phyloP scores from a whole-genome alignment of 192 early-diverging fungal species.

The Linnemannia zychae region DNA sequence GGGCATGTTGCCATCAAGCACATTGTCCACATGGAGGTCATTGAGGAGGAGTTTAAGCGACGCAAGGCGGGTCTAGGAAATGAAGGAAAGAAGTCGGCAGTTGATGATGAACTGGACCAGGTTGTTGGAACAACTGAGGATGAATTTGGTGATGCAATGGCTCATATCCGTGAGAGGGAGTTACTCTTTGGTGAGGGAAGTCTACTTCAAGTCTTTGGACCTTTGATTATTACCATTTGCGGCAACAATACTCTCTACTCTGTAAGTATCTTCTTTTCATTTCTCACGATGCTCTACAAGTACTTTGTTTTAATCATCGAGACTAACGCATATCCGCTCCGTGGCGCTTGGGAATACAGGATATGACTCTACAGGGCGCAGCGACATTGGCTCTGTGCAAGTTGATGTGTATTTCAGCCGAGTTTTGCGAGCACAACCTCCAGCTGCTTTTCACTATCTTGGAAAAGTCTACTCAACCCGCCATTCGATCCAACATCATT shows the following conservation, averaged over 20 bases:
- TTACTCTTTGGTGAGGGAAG: slow-evolving; percentile 85
- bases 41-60: slow-evolving; percentile 95
- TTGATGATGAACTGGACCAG: slow-evolving; percentile 92
- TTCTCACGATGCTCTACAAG: background rate
- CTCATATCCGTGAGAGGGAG: slow-evolving; percentile 91
- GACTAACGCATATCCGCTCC: too few species aligned
- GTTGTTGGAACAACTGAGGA: slow-evolving; percentile 95
- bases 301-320: too few species aligned
- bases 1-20: slow-evolving; percentile 98
- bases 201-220: slow-evolving; percentile 85
- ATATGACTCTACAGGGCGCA: slow-evolving; percentile 89
- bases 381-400: slow-evolving; percentile 92
- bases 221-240: slow-evolving; percentile 87
- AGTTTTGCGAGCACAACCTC: slow-evolving; percentile 95
- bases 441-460: slow-evolving; percentile 92
- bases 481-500: slow-evolving; percentile 93
- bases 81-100: slow-evolving; percentile 58
- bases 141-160: slow-evolving; percentile 93
- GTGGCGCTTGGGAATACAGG: slow-evolving; percentile 65
- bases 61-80: slow-evolving; percentile 66
- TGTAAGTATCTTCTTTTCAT: slow-evolving; percentile 56
- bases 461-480: slow-evolving; percentile 84
- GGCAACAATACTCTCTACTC: slow-evolving; percentile 84
- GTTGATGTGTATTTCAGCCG: slow-evolving; percentile 96
- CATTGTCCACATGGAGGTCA: slow-evolving; percentile 94